Conservation (phyloP, 2,329 filamentous ascomycete genomes). For the Endocalyx cinctus region DNA sequence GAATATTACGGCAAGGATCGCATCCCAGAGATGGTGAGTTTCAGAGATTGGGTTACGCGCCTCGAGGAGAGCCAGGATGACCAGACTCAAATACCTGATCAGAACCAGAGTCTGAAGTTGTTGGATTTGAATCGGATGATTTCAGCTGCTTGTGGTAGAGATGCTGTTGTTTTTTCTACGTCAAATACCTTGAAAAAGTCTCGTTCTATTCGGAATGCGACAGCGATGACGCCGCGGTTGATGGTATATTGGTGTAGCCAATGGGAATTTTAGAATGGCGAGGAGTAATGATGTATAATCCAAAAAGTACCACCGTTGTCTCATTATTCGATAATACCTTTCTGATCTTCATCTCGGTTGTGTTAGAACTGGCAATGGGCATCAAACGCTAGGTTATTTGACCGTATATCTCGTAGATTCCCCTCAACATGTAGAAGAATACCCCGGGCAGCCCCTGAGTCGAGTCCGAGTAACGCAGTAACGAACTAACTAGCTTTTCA, state of each 20-base stretch:
- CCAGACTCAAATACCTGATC: slow-evolving; percentile 28
- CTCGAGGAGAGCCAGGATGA: slow-evolving; percentile 36
- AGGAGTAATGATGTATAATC: too few relatives aligned
- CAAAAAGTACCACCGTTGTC: too few relatives aligned
- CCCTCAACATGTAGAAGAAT: too few relatives aligned
- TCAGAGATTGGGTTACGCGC: slow-evolving; percentile 39
- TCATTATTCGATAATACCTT: too few relatives aligned
- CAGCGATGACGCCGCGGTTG: slow-evolving; percentile 36
- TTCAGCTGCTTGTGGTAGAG: slow-evolving; percentile 8
- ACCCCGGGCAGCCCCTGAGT: too few relatives aligned
- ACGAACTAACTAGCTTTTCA: too few relatives aligned
- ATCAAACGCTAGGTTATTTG: too few relatives aligned
- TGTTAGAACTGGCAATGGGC: too few relatives aligned
- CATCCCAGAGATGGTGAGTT: slow-evolving; percentile 33
- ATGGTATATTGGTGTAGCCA: slow-evolving; percentile 44
- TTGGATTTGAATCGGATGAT: slow-evolving; percentile 1
- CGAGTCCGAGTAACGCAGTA: too few relatives aligned
- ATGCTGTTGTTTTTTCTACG: not conserved
- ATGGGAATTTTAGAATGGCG: slow-evolving; percentile 31
- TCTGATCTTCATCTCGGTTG: too few relatives aligned
- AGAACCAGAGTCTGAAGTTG: slow-evolving; percentile 46
- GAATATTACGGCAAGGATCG: slow-evolving; percentile 31
- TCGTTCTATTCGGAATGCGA: slow-evolving; percentile 34
- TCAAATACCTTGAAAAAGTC: slow-evolving; percentile 34
- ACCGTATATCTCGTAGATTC: too few relatives aligned